Evolutionary conservation across 169 alveolate genomes (phyloP), one percentile per base, ranked within the genome.

Genomic region (Cyclospora cayetanensis): DNA sequence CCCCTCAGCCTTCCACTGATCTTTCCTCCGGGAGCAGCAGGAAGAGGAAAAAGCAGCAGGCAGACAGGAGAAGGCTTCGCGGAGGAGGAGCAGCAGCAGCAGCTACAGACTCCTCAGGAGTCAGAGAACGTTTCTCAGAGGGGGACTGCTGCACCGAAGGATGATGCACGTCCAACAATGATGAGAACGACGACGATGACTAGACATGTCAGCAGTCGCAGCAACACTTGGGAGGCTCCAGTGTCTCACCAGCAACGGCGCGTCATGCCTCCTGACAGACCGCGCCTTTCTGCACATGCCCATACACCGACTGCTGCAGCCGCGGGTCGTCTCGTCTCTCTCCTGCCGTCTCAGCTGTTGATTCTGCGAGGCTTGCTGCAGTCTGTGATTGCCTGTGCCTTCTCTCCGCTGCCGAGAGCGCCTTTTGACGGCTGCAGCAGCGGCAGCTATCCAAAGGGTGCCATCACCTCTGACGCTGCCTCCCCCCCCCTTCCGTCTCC

Each of bases 331-430:
- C n/a, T n/a, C n/a, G 27, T 37, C 27, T 72, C 87, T n/a, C 37
- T 43, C 9, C 46, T 41, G 27, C 87, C 66, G 46, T 77, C 68
- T 43, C 87, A 77, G n/a, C 41, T 20, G 25, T 74, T 42, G 41
- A 60, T 41, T 37, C 85, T 74, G 85, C 34, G 85, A 34, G 37
- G 85, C 65, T 60, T 74, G 65, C 85, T 74, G 85, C 85, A 74
- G 39, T 74, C 85, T 5, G 65, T 41, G 27, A 39, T 74, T 60
- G 0, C 43, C 39, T 74, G 35, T 34, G 37, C 85, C 0, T 22
- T 74, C 27, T 53, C 85, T 0, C 85, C 85, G 1, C 1, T 7
- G 15, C 55, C 15, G 55, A 9, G 55, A 15, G 15, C 55, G 55
- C 55, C 55, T 15, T 46, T 46, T 46, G 7, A 9, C 55, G 7